Conservation (phyloP, 2,329 filamentous ascomycete genomes). For the Canariomyces notabilis region DNA sequence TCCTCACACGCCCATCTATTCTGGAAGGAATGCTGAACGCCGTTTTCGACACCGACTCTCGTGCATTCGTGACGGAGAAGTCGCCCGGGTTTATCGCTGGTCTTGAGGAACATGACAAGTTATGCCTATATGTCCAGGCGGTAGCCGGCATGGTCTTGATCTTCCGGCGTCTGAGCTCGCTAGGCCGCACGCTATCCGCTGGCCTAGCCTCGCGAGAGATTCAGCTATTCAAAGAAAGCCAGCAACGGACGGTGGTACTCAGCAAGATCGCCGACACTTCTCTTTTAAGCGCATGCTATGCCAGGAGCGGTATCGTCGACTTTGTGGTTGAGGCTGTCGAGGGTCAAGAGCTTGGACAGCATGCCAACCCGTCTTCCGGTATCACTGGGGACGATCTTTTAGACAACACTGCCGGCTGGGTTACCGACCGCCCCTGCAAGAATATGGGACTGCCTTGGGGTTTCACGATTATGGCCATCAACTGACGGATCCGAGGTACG, state of each 20-base stretch:
- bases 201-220: conserved; percentile 28
- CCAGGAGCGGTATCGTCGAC: conserved; percentile 29
- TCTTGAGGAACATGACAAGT: conserved; percentile 31
- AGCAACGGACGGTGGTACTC: conserved; percentile 28
- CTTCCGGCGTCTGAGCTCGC: conserved; percentile 24
- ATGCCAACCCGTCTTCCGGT: conserved; percentile 14
- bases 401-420: conserved; percentile 26
- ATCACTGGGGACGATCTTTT: conserved; percentile 25
- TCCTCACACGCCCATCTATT: conserved; percentile 22
- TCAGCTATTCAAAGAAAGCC: conserved; percentile 28
- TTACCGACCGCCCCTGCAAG: conserved; percentile 29
- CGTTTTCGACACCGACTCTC: conserved; percentile 32
- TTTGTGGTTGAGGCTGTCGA: conserved; percentile 31
- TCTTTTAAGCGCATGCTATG: conserved; percentile 32
- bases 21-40: conserved; percentile 28
- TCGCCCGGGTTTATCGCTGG: conserved; percentile 25
- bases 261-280: conserved; percentile 29
- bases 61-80: conserved; percentile 30
- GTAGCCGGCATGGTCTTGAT: conserved; percentile 32
- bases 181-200: conserved; percentile 19
- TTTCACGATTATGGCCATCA: conserved; percentile 35
- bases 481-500: conserved; percentile 21
- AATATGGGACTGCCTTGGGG: conserved; percentile 36
- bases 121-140: conserved; percentile 33
- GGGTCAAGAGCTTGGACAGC: conserved; percentile 15